Conservation (phyloP, 2,329 filamentous ascomycete genomes). For the Aureobasidium vineae region DNA sequence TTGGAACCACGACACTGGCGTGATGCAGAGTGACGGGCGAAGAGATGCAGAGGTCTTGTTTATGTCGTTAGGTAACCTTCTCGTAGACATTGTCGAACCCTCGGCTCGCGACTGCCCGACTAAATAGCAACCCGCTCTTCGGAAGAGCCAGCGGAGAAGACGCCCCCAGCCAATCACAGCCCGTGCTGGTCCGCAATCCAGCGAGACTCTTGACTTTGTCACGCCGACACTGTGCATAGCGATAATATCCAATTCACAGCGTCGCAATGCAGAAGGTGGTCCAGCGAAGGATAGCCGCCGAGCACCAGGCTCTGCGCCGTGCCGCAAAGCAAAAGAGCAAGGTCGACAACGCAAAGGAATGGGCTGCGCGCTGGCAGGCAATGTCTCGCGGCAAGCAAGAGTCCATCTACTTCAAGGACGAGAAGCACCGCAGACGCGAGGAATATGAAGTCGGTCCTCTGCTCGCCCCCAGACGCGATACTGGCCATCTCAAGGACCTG, state of each 20-base stretch:
- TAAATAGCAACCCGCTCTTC: background rate
- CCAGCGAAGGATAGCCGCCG: slow-evolving; percentile 63
- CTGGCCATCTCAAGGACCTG: slow-evolving; percentile 56
- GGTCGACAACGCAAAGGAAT: slow-evolving; percentile 34
- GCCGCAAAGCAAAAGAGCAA: slow-evolving; percentile 27
- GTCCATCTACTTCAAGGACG: slow-evolving; percentile 42
- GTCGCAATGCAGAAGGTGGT: slow-evolving; percentile 67
- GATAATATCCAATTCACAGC: background rate
- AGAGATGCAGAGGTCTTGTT: background rate
- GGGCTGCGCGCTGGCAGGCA: slow-evolving; percentile 34
- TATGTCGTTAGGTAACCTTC: background rate
- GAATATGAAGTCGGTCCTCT: slow-evolving; percentile 77
- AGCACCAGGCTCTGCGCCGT: slow-evolving; percentile 58
- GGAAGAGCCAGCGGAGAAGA: background rate
- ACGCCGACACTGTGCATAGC: background rate
- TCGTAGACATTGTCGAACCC: slow-evolving; percentile 10
- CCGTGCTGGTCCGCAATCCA: background rate
- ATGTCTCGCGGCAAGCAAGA: slow-evolving; percentile 24
- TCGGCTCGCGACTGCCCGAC: slow-evolving; percentile 6
- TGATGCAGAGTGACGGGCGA: background rate
- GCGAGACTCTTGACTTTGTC: background rate
- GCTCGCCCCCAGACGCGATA: slow-evolving; percentile 68
- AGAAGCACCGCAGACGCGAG: slow-evolving; percentile 61
- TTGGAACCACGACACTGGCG: background rate
- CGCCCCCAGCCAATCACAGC: background rate